phyloP scores from a whole-genome alignment of 2,329 filamentous ascomycete genomes.

The Drechslerella dactyloides region DNA sequence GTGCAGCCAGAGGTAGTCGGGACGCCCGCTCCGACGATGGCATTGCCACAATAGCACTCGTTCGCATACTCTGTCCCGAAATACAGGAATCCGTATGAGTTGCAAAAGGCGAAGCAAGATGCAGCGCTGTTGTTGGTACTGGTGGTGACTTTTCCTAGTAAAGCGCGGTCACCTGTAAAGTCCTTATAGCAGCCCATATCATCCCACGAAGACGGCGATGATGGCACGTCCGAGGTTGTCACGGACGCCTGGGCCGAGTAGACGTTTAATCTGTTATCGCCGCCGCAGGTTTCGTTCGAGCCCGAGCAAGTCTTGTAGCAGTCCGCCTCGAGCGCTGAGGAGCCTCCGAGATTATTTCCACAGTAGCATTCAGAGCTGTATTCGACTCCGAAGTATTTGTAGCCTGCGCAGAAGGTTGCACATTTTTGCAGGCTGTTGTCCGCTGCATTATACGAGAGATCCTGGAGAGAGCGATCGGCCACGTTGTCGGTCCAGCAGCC shows the following conservation, averaged over 20 bases:
- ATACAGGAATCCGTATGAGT: too few species aligned
- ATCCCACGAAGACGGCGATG: too few species aligned
- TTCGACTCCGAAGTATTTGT: constrained; percentile 58
- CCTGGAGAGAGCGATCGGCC: constrained; percentile 17
- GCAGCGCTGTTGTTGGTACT: too few species aligned
- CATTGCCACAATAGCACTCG: too few species aligned
- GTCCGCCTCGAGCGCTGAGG: constrained; percentile 48
- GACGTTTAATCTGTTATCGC: constrained; percentile 27
- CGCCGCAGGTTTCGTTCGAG: constrained; percentile 49
- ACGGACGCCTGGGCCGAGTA: constrained; percentile 6
- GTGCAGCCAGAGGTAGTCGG: background rate
- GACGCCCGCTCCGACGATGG: background rate
- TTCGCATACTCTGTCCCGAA: too few species aligned
- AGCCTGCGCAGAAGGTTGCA: constrained; percentile 20
- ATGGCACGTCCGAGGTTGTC: background rate
- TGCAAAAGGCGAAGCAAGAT: too few species aligned
- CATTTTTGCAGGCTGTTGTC: constrained; percentile 29
- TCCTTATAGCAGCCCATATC: too few species aligned
- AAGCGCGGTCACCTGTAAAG: too few species aligned
- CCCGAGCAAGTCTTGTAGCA: constrained; percentile 41
- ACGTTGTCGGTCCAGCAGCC: constrained; percentile 40
- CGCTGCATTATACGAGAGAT: constrained; percentile 1
- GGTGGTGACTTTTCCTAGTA: too few species aligned
- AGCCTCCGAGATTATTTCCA: constrained; percentile 54
- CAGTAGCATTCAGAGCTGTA: constrained; percentile 60